A percentile compares a stretch with the other conserved stretches of the same genome.
Evolutionary conservation across 345 rosid species (phyloP).

Genomic region (Barbarea vulgaris): DNA sequence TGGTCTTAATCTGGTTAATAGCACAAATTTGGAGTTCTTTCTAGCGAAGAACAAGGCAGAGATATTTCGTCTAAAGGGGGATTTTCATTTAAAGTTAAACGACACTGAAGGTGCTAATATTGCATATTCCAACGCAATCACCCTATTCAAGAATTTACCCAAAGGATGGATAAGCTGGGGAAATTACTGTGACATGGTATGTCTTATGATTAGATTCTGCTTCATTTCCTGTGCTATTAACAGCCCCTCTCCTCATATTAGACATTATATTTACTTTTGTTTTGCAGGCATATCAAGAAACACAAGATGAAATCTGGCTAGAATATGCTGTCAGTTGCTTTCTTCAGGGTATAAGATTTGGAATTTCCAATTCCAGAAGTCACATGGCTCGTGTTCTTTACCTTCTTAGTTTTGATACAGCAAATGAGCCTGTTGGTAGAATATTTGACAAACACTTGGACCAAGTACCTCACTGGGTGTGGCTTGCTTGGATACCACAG

Average conservation of each 20-base stretch:
- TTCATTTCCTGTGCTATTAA: slow-evolving; percentile 6
- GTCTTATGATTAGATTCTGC: slow-evolving; percentile 20
- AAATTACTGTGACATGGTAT: slow-evolving; percentile 91
- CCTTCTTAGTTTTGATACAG: slow-evolving; percentile 91
- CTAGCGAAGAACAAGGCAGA: slow-evolving; percentile 85
- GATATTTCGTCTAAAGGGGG: slow-evolving; percentile 82
- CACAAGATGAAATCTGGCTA: slow-evolving; percentile 87
- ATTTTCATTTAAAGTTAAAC: slow-evolving; percentile 71
- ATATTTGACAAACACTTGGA: slow-evolving; percentile 88
- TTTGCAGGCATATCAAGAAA: slow-evolving; percentile 80
- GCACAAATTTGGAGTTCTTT: slow-evolving; percentile 90
- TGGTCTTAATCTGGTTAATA: slow-evolving; percentile 83
- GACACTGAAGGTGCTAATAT: slow-evolving; percentile 80
- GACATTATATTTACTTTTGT: slow-evolving; percentile 8
- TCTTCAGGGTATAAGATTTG: slow-evolving; percentile 95
- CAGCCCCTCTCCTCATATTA: slow-evolving; percentile 5
- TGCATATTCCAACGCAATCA: slow-evolving; percentile 88
- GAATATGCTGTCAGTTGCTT: slow-evolving; percentile 89
- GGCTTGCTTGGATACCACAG: slow-evolving; percentile 99
- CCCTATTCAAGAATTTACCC: slow-evolving; percentile 83
- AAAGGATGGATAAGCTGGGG: slow-evolving; percentile 99
- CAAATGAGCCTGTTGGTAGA: slow-evolving; percentile 88
- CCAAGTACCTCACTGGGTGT: slow-evolving; percentile 97
- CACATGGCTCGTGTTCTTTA: slow-evolving; percentile 93
- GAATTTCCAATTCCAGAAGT: slow-evolving; percentile 92